Base-by-base conservation (phyloP, 2,329 filamentous ascomycete genomes). In the Monilinia laxa region DNA sequence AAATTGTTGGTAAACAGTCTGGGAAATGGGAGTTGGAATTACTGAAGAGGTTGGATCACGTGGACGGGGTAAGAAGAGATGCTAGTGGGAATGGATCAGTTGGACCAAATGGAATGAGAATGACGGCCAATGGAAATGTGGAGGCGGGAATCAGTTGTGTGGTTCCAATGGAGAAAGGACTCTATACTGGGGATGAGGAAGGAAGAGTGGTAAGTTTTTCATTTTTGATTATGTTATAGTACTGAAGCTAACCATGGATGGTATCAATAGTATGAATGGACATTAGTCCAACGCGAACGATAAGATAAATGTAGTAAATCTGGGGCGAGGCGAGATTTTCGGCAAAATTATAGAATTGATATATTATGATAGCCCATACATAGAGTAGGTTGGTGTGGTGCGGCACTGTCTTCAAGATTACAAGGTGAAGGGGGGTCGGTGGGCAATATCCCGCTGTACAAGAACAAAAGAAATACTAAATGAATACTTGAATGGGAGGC, bases 131-230 rank as follows among this genome's bases (percentile, higher is more conserved):
- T 56, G 68, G 68, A 6, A 87, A 86, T 70, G 81, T 82, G 0
- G 84, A 85, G 56, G 88, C 90, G 2, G 88, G 89, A 0, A 93
- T 98, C 68, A 96, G 91, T 49, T 96, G 91, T 75, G 90, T 99
- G 63, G 83, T 91, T 66, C 90, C 94, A 3, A 90, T 93, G 84
- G 87, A 91, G 64, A 88, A 90, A 70, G 85, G 89, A 69, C 88
- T 98, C 12, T 98, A 97, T 78, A 97, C 93, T 0, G 95, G 94
- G 3, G 95, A 98, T 80, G 95, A 98, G 70, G 90, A 93, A 70
- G 95, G 95, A 40, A 85, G 89, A 81, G 94, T 99, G 78, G 91
- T 95, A 76, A 85, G 88, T 62, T 40, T 47, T 57, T 58, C 51
- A 25, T 68, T 25, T 45, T 49, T 62, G 45, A 20, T 47, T 3